Evolutionary conservation across 2,329 filamentous ascomycete genomes (phyloP).

Genomic region (Botrytis cinerea): DNA sequence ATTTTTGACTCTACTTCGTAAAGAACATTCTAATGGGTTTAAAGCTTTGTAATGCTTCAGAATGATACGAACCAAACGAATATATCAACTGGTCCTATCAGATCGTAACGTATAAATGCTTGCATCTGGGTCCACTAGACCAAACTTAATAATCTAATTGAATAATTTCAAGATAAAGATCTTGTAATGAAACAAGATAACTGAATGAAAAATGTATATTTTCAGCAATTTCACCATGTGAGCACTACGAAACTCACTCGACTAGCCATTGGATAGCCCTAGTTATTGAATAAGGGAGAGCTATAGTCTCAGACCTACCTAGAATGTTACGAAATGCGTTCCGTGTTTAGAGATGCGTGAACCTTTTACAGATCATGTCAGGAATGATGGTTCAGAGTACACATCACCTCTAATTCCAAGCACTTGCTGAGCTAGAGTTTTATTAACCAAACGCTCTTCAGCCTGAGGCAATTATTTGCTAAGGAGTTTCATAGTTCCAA

Average conservation of each 20-base stretch:
- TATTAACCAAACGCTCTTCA: background rate
- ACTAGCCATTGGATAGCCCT: background rate
- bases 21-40: background rate
- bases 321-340: background rate
- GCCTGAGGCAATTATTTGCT: background rate
- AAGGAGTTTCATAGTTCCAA: background rate
- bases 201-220: background rate
- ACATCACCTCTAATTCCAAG: background rate
- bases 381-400: background rate
- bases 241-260: background rate
- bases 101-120: fast-evolving
- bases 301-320: background rate
- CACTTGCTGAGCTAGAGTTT: background rate
- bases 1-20: background rate
- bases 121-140: background rate
- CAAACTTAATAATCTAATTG: background rate
- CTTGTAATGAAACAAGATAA: fast-evolving
- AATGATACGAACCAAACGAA: background rate
- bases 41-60: fast-evolving
- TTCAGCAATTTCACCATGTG: background rate
- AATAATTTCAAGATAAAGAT: background rate
- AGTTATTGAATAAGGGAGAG: background rate
- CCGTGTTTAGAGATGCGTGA: background rate
- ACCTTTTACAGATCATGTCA: background rate
- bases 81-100: background rate